phyloP scores from a whole-genome alignment of 2,329 filamentous ascomycete species.

The Xylariaceae sp. region DNA sequence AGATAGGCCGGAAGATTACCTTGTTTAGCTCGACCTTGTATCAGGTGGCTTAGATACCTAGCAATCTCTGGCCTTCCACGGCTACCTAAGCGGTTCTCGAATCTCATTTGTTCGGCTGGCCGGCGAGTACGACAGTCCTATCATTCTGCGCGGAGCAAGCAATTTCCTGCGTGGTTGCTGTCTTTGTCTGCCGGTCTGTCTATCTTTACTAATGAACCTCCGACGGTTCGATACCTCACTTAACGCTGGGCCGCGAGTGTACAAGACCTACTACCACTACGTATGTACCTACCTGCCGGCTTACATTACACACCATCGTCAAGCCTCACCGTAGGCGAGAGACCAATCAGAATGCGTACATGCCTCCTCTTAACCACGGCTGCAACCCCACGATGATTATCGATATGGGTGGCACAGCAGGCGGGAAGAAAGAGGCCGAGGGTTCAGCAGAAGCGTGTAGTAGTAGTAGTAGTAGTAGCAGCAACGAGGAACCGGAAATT shows the following conservation, averaged over 20 bases:
- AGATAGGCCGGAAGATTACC: conserved; percentile 5
- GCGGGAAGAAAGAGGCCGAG: conserved; percentile 11
- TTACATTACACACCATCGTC: not conserved
- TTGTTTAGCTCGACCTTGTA: not conserved
- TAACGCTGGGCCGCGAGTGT: conserved; percentile 11
- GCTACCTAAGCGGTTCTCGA: conserved; percentile 1
- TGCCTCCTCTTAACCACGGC: conserved; percentile 11
- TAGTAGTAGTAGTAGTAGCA: not conserved
- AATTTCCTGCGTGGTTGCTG: not conserved
- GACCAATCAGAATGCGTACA: conserved; percentile 11
- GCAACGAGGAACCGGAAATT: not conserved
- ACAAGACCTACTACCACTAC: not conserved
- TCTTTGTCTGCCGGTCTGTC: not conserved
- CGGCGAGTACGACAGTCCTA: not conserved
- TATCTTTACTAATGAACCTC: not conserved
- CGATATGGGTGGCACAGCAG: conserved; percentile 15
- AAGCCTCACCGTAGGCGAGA: conserved; percentile 18
- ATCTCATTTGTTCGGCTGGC: conserved; percentile 3
- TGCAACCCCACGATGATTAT: conserved; percentile 21
- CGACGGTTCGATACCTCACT: conserved; percentile 11
- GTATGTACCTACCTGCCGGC: not conserved
- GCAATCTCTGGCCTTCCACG: conserved; percentile 2
- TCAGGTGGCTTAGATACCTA: conserved; percentile 17
- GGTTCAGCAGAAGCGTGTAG: too few species aligned
- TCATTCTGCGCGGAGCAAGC: not conserved